Base-by-base conservation (phyloP, 257 asterid species). In the Thymus mandschuricus region DNA sequence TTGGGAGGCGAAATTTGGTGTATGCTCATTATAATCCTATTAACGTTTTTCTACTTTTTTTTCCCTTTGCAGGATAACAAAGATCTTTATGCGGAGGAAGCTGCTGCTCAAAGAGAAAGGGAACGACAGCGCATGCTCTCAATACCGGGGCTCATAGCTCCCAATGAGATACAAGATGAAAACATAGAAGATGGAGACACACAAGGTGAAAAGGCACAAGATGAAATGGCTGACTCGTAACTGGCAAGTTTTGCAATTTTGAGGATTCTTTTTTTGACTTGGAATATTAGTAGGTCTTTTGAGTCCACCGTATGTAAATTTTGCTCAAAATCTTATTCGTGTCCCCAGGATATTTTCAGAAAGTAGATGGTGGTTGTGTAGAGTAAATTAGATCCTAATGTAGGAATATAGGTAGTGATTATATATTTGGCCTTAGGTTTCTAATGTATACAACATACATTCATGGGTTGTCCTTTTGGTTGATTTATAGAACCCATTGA, bases 21-120 rank as follows among this genome's bases (percentile, higher is more conserved):
- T 54, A 7, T 27, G 65, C 44, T 1, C 5, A 31, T 21, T 30
- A 1, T 13, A 33, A 33, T 59, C n/a, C 13, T 11, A 45, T 4
- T 21, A 5, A n/a, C 2, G 27, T 29, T 0, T 30, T 27, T 40
- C 29, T 27, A 49, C 55, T n/a, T 21, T 8, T 55, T 3, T 57
- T 61, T 56, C 6, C 7, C 41, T 7, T 6, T 75, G 78, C 87
- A 93, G 97, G 98, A 93, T 72, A 93, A 93, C 86, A 93, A 93
- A 81, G 98, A 91, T 79, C 92, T 93, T 5, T 91, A 89, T 82
- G 98, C 97, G 0, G 98, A 93, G 76, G 98, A 93, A 73, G 91
- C 96, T 80, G 97, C 94, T 86, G 87, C 83, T 48, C 97, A 91
- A 74, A 85, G 86, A 78, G 98, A 93, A 48, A 81, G 84, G 75